Conservation (phyloP, 345 rosid species). For the Tarenaya hassleriana region DNA sequence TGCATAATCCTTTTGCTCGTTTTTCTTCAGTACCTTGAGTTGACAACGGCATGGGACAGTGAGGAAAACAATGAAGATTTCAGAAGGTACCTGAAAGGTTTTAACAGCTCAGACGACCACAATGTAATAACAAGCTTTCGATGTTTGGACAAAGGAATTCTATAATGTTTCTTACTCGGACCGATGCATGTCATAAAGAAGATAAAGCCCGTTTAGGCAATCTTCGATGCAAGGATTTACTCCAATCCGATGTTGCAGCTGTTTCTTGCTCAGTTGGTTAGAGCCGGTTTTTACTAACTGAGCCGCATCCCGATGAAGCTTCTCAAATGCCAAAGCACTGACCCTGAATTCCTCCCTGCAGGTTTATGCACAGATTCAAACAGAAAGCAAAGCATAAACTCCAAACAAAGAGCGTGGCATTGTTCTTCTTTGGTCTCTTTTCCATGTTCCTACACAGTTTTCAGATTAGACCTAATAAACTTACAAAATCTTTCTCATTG, state of each 20-base stretch:
- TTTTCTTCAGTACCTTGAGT: constrained; percentile 35
- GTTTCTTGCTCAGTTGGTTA: constrained; percentile 31
- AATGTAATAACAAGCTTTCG: neutral
- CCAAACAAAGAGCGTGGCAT: no score
- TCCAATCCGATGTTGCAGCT: constrained; percentile 47
- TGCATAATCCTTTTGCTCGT: neutral
- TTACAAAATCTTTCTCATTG: constrained; percentile 54
- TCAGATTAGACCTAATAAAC: neutral
- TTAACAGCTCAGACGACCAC: neutral
- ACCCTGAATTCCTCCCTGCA: constrained; percentile 44
- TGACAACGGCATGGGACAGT: constrained; percentile 40
- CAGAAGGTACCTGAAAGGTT: constrained; percentile 37
- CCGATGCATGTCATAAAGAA: constrained; percentile 49
- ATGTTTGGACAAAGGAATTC: no score
- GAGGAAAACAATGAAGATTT: constrained; percentile 51
- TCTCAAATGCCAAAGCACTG: constrained; percentile 44
- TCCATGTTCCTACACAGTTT: no score
- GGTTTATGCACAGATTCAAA: no score
- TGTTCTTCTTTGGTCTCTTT: no score
- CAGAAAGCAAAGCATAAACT: no score
- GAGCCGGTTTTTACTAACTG: constrained; percentile 45
- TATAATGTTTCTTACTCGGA: constrained; percentile 38
- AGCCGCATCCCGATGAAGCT: constrained; percentile 34
- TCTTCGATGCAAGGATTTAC: constrained; percentile 46
- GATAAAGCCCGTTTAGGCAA: constrained; percentile 53